Base-by-base conservation (phyloP, 495 filamentous ascomycete genomes). In the Pyrenula aspistea region DNA sequence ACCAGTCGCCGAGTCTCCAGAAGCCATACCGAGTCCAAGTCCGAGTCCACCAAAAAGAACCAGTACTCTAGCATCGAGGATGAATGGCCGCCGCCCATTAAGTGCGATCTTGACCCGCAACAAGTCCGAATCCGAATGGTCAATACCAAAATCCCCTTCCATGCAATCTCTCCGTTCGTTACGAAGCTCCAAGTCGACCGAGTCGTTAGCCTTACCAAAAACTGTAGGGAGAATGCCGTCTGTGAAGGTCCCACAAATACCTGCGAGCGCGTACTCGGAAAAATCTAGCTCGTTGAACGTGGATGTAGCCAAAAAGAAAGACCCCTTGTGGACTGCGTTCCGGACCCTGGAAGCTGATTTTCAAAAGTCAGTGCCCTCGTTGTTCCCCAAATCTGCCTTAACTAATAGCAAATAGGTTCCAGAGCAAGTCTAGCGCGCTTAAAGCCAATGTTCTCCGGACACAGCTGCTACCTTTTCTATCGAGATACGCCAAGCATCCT, bases 271-370 rank as follows among this genome's bases (percentile, higher is more conserved):
- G 31, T 66, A 62, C 19, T 62, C 62, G 15, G 65, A 65, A 2
- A 61, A 71, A 24, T 56, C 71, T 47, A 72, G 74, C 12, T 67
- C 68, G 24, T 73, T 71, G 20, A 66, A 65, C 53, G 55, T 74
- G 25, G 77, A 82, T 25, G 55, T 65, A 42, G 64, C 72, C 19
- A 72, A 80, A 31, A 84, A 80, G 58, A 85, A 85, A 62, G 93
- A 98, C 67, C 89, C 92, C 57, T 75, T 97, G n/a, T 96, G 90
- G 91, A 83, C 77, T 12, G 77, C 84, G 24, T 98, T 96, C 61
- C 83, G 86, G 24, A 77, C 75, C 12, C 72, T 98, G 10, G 93
- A 98, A 60, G 78, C 77, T 23, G 94, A 96, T 60, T 93, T 81
- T 65, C 78, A 85, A 60, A 91, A 85, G 74, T 93, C 64, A 61